phyloP scores from a whole-genome alignment of 2,329 filamentous ascomycete species.

The Ophiostoma australiae region DNA sequence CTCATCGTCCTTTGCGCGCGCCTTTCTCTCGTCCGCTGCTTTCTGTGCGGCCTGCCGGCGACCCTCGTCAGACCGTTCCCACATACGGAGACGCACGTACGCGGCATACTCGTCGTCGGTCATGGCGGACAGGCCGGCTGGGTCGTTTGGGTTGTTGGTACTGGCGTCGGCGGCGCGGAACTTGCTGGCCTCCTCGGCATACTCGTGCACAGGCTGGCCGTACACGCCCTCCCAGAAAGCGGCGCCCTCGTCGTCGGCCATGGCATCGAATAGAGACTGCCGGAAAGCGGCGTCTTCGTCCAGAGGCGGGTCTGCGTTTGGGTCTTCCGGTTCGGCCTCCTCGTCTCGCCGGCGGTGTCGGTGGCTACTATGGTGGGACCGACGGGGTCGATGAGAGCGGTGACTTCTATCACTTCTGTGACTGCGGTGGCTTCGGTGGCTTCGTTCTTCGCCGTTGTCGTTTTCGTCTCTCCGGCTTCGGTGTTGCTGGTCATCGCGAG shows the following conservation, averaged over 20 bases:
- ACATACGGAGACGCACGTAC: constrained; percentile 85
- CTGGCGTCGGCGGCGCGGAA: neutral
- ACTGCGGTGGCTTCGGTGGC: neutral
- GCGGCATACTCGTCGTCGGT: constrained; percentile 85
- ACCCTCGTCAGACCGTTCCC: constrained; percentile 87
- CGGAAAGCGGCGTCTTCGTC: constrained; percentile 75
- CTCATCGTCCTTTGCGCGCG: constrained; percentile 50
- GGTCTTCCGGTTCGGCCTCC: constrained; percentile 34
- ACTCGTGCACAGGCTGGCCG: constrained; percentile 76
- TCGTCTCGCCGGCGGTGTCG: neutral
- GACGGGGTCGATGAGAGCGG: constrained; percentile 12
- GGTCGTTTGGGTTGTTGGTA: constrained; percentile 34
- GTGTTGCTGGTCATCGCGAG: neutral
- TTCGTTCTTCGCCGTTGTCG: neutral
- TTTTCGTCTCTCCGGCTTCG: neutral
- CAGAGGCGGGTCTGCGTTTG: constrained; percentile 45
- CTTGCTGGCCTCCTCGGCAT: constrained; percentile 23
- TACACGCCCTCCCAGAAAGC: constrained; percentile 96
- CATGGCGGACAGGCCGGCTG: constrained; percentile 69
- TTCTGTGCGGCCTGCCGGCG: constrained; percentile 60
- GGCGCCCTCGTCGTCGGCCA: constrained; percentile 94
- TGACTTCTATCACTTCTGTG: neutral
- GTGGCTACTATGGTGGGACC: constrained; percentile 1
- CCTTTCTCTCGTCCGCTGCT: constrained; percentile 49
- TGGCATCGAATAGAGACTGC: constrained; percentile 91